Percentiles rank a stretch among this genome's conserved stretches.
These are phyloP conservation scores for Sicyos baderoa DNA, from an alignment of 306 rosid genomes.

Conservation along the genomic window DNA sequence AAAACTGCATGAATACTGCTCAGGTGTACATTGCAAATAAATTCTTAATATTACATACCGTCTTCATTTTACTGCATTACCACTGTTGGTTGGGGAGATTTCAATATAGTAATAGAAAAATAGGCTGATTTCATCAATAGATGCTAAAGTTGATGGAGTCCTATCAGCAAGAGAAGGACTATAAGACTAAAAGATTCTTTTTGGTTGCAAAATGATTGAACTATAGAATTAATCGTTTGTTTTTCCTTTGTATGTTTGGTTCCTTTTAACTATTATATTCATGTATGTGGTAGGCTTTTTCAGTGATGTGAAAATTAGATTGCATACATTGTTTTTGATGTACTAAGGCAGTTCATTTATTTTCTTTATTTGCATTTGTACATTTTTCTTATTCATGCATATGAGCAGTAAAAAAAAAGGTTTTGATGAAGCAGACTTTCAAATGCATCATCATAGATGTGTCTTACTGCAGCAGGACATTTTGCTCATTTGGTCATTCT, in stretches of 20 bases:
- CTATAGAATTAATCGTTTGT: not conserved
- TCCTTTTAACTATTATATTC: not conserved
- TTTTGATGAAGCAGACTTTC: not conserved
- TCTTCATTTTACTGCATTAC: not conserved
- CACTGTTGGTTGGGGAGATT: not conserved
- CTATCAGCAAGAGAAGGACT: not conserved
- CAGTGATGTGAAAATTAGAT: not conserved
- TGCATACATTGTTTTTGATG: not conserved
- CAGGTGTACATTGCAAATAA: not conserved
- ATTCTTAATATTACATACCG: not conserved
- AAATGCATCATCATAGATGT: not conserved
- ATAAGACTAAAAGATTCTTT: not conserved
- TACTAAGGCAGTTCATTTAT: not conserved
- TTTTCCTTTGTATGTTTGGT: not conserved
- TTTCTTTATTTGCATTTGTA: not conserved
- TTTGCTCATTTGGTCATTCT: slow-evolving; percentile 14
- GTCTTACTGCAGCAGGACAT: not conserved
- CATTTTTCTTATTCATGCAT: not conserved
- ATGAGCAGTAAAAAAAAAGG: not conserved
- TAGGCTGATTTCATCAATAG: not conserved
- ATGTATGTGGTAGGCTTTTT: not conserved
- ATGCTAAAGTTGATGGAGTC: not conserved
- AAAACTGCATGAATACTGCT: not conserved
- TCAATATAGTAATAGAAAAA: not conserved
- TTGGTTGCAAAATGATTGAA: not conserved